Evolutionary conservation across 2,329 filamentous ascomycete genomes (phyloP), one percentile per base, ranked within the genome.

Genomic region (Ceratocystis variospora): DNA sequence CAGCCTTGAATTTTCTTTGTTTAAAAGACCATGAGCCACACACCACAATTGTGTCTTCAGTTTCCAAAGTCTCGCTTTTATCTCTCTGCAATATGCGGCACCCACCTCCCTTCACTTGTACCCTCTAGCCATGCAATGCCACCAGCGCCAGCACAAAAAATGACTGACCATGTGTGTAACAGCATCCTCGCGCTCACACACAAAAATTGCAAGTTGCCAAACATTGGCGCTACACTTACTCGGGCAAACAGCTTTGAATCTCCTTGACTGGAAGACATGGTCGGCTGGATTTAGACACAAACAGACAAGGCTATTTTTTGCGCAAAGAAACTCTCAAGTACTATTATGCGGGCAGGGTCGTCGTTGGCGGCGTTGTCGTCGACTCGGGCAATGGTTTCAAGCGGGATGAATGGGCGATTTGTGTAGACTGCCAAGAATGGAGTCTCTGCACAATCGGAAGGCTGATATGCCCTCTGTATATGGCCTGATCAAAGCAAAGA

Each of bases 201-300:
- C 66, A 59, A 17, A 10, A 15, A 22, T 53, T 28, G 17, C 8
- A n/a, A 17, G n/a, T n/a, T 17, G 8, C 48, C 48, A 45, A 17
- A 57, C 19, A n/a, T 41, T 33, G 22, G 25, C 19, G 19, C 48
- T 19, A 68, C 67, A 77, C 82, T 81, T 84, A 99, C 94, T 81
- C 94, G 87, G 77, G 94, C 93, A 81, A 99, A 99, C 79, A 99
- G 87, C 85, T 96, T 97, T 79, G 94, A 96, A 85, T 97, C 94
- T 78, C 94, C 91, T 79, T 65, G 64, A 7, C 66, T 61, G n/a
- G 66, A 68, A 59, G 55, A 59, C 55, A 59, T 59, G 55, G 6
- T 57, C 25, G 53, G 28, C 53, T 19, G 22, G 8, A 12, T 15
- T 22, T 19, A 55, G 50, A 22, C 53, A 33, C 15, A n/a, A 33